Percentiles rank a stretch among this genome's conserved stretches.
phyloP scores from a whole-genome alignment of 129 eudicot genomes.

The Artemisia annua region DNA sequence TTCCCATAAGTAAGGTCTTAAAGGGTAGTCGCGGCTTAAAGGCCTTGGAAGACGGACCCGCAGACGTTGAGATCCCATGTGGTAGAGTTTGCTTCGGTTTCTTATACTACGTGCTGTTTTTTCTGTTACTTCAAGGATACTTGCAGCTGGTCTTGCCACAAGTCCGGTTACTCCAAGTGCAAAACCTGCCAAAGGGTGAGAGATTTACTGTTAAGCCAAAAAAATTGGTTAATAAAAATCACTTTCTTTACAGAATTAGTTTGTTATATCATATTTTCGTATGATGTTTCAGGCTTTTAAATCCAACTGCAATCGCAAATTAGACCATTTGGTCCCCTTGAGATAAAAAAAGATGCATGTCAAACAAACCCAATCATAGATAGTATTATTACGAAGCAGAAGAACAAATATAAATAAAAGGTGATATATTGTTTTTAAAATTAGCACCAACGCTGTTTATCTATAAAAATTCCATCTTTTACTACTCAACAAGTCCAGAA shows the following conservation, averaged over 20 bases:
- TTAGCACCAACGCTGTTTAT: neutral
- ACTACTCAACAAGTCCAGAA: constrained; percentile 2
- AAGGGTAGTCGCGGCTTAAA: constrained; percentile 53
- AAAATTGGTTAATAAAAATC: neutral
- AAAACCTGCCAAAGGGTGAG: constrained; percentile 51
- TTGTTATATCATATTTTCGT: too few species aligned
- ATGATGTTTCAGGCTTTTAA: too few species aligned
- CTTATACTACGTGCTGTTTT: constrained; percentile 97
- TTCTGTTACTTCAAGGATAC: constrained; percentile 89
- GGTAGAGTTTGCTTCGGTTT: constrained; percentile 80
- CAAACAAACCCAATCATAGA: too few species aligned
- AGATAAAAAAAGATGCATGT: too few species aligned
- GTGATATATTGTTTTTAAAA: neutral
- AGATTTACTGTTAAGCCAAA: neutral
- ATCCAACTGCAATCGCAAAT: too few species aligned
- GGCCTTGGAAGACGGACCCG: constrained; percentile 92
- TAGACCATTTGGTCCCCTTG: too few species aligned
- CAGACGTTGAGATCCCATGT: constrained; percentile 54
- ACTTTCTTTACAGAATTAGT: too few species aligned
- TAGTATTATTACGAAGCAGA: too few species aligned
- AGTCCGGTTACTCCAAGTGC: constrained; percentile 96
- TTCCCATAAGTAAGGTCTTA: constrained; percentile 90
- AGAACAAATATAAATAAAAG: too few species aligned
- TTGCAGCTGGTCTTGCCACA: constrained; percentile 96
- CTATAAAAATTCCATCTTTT: neutral